A percentile compares a stretch with the other conserved stretches of the same genome.
These are phyloP conservation scores for Flaveria ramosissima DNA, from an alignment of 129 eudicot species.

Conservation along the genomic window DNA sequence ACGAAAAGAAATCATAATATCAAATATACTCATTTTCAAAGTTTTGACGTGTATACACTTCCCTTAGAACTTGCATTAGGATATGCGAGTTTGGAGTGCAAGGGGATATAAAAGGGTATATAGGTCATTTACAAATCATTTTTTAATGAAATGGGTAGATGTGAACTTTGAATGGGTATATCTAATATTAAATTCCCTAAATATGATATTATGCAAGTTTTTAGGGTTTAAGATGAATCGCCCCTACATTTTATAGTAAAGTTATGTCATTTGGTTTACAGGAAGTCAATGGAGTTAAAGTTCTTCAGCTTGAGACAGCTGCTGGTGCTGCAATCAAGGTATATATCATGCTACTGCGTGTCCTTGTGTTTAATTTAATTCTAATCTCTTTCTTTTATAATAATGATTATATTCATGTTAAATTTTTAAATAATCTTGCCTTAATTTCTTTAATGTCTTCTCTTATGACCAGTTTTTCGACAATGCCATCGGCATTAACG, in stretches of 20 bases:
- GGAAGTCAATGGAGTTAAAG: conserved; percentile 96
- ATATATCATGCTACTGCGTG: conserved; percentile 22
- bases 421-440: neutral
- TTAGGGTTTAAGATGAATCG: neutral
- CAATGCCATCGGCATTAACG: conserved; percentile 82
- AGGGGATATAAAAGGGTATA: neutral
- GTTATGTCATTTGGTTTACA: conserved; percentile 26
- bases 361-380: neutral
- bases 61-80: neutral
- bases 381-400: neutral
- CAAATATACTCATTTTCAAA: neutral
- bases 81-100: neutral
- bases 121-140: neutral
- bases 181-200: neutral
- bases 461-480: conserved; percentile 68
- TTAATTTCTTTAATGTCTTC: neutral
- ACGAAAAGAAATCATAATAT: neutral
- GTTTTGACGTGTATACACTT: neutral
- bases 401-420: neutral
- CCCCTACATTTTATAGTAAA: neutral
- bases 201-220: neutral
- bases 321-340: conserved; percentile 99
- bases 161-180: neutral
- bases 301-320: conserved; percentile 99
- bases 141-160: neutral